Evolutionary conservation across 192 early-diverging fungal species (phyloP).

Genomic region (Mortierella claussenii): DNA sequence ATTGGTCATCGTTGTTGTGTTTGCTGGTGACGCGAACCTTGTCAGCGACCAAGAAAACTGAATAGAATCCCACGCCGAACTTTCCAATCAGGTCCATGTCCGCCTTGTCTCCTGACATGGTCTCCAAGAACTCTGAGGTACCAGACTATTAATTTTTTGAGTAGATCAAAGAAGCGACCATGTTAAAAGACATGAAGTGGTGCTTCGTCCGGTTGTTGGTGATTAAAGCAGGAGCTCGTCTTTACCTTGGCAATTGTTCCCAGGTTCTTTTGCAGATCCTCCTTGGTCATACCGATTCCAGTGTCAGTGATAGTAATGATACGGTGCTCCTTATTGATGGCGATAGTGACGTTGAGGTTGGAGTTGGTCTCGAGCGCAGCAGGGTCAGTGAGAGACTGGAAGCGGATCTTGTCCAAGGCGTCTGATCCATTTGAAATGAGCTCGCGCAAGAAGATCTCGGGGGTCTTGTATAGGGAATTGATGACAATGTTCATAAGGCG

Average conservation of each 20-base stretch:
- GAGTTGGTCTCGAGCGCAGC: conserved; percentile 65
- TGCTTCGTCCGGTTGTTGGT: too few species aligned
- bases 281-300: conserved; percentile 95
- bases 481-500: conserved; percentile 95
- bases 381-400: conserved; percentile 78
- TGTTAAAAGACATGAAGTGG: too few species aligned
- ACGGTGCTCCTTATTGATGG: conserved; percentile 76
- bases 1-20: conserved; percentile 87
- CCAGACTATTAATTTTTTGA: conserved; percentile 74
- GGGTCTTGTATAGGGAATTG: conserved; percentile 95
- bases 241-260: conserved; percentile 94
- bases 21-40: conserved; percentile 93
- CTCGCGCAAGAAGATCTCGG: conserved; percentile 97
- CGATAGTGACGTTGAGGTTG: conserved; percentile 87
- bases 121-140: conserved; percentile 88
- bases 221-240: neutral
- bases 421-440: conserved; percentile 96
- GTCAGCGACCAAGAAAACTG: conserved; percentile 96
- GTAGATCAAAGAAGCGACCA: too few species aligned
- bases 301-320: conserved; percentile 90
- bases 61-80: conserved; percentile 99
- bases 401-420: conserved; percentile 95
- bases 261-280: conserved; percentile 89
- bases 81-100: conserved; percentile 91
- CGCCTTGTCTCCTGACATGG: conserved; percentile 80